Base-by-base conservation (phyloP, 2,329 filamentous ascomycete species). In the Pseudogymnoascus sp. region DNA sequence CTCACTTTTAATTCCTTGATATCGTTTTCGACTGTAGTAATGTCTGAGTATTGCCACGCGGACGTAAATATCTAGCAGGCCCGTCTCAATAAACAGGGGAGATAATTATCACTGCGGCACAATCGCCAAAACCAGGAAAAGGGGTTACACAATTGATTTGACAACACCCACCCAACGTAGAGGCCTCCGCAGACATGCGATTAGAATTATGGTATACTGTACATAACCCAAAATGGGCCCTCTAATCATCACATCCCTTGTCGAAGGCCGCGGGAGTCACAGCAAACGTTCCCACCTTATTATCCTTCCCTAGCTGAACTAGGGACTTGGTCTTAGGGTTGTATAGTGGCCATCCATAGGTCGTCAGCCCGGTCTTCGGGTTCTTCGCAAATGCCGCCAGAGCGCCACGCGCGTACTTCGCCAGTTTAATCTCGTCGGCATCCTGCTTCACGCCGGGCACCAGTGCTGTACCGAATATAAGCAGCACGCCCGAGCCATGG, bases 361-460 rank as follows among this genome's bases (percentile, higher is more conserved):
- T 67, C 13, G 62, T 68, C 29, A 77, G 64, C 1, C 75, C 75
- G 17, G 72, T 67, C 9, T 62, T 63, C 1, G 76, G 74, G 65
- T 77, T 68, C 62, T 74, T 77, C 11, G 75, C 75, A 66, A 78
- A 78, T 1, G 74, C 67, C 0, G 75, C 71, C 74, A 75, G 77
- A 10, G 76, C 76, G 1, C 72, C 71, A n/a, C 74, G 70, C 63
- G 77, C 70, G 44, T 75, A 77, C 17, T 69, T 67, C 17, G 68
- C 72, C 5, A 77, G 68, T 7, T 63, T 65, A 33, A 69, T 65
- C 62, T 77, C 68, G 44, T 70, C 70, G 7, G 62, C 17, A 0
- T 72, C 75, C 23, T 71, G 67, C 0, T 67, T 61, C 1, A 69
- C 64, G 26, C 46, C 17, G 0, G 62, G 17, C 3, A 35, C 62